Percentiles rank a stretch among this genome's conserved stretches.
phyloP scores from a whole-genome alignment of 2,329 filamentous ascomycete species.

The Monilinia laxa region DNA sequence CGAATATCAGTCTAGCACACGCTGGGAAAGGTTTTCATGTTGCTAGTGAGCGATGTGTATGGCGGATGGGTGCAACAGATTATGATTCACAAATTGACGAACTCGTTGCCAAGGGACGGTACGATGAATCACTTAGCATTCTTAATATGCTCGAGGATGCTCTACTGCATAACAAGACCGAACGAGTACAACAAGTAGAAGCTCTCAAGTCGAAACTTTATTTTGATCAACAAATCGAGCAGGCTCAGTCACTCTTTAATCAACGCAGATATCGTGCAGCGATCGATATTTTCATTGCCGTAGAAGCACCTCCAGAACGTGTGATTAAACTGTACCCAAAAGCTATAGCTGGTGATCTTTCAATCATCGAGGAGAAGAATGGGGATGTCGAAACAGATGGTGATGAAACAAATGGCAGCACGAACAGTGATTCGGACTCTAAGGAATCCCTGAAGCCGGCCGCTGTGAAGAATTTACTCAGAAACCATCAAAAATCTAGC shows the following conservation, averaged over 20 bases:
- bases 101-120: constrained; percentile 68
- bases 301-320: constrained; percentile 83
- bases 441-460: constrained; percentile 39
- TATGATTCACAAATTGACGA: constrained; percentile 89
- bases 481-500: constrained; percentile 39
- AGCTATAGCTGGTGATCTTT: constrained; percentile 79
- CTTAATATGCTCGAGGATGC: constrained; percentile 90
- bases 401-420: constrained; percentile 42
- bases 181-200: constrained; percentile 79
- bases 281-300: constrained; percentile 81
- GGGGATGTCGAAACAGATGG: constrained; percentile 46
- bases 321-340: constrained; percentile 84
- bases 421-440: constrained; percentile 45
- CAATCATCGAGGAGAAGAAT: constrained; percentile 54
- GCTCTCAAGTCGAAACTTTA: constrained; percentile 86
- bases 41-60: constrained; percentile 84
- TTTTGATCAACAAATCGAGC: constrained; percentile 70
- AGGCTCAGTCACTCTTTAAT: constrained; percentile 82
- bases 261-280: constrained; percentile 80
- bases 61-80: constrained; percentile 91
- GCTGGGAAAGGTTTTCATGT: constrained; percentile 95
- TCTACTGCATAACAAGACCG: constrained; percentile 76
- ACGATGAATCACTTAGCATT: constrained; percentile 91
- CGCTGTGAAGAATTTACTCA: constrained; percentile 45
- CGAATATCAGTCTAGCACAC: constrained; percentile 90